Evolutionary conservation across 352 stramenopile genomes (phyloP), one percentile per base, ranked within the genome.

Genomic region (Pythium volutum): DNA sequence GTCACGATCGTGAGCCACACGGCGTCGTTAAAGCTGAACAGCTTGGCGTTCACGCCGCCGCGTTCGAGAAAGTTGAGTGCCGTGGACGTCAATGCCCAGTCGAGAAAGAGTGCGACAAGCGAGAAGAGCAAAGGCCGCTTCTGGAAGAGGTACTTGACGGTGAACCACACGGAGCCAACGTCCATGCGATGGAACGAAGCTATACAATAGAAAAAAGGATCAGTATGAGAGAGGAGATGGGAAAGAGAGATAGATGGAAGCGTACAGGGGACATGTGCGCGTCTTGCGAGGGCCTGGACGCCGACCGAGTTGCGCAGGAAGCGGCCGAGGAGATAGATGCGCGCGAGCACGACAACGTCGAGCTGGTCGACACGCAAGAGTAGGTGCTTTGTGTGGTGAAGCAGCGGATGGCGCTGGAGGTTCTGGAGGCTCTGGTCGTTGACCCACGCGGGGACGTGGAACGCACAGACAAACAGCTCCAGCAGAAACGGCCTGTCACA

Each of bases 1-100:
- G 78, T 88, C 47, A 85, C 78, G 31, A 88, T 85, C n/a, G 78
- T 82, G 39, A 88, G 67, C 78, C 78, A 88, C 7, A 84, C 63
- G 9, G 78, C 70, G 47, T 88, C 78, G 26, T 73, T 75, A 15
- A 63, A 51, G 33, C 64, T 88, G 27, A 71, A 70, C 20, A 85
- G 55, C 3, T 64, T 66, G 22, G 70, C 66, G 51, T 85, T 88
- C 50, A 64, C 74, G 4, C 66, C 74, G 26, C 57, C 57, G 26
- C 78, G 70, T 27, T 88, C 78, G 39, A 88, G 71, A 38, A 86
- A 79, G 52, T 88, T 88, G 23, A 88, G 66, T 0, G 74, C 76
- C 10, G 66, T 73, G 3, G 78, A 81, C 23, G 78, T 86, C 45
- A 86, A 46, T 8, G 84, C 42, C 78, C 78, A 88, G 62, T 86